phyloP scores from a whole-genome alignment of 1,284 basidiomycete genomes.

The Singerocomus inundabilis region DNA sequence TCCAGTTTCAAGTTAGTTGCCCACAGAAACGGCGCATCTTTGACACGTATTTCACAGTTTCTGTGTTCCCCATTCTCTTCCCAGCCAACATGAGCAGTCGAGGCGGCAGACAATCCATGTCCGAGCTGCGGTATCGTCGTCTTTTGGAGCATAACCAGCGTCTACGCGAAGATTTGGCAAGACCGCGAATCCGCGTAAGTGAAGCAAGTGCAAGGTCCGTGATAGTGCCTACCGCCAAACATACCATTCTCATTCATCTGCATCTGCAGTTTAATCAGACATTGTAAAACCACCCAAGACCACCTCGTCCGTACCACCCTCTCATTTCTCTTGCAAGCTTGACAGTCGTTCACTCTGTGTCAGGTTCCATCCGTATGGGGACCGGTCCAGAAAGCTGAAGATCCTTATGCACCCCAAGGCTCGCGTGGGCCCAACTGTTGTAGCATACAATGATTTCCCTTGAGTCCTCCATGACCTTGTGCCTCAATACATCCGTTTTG shows the following conservation, averaged over 20 bases:
- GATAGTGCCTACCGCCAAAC: conserved; percentile 1
- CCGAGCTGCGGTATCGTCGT: conserved; percentile 92
- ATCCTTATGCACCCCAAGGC: conserved; percentile 69
- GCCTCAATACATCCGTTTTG: background rate
- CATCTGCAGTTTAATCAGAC: conserved; percentile 75
- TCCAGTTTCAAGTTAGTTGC: conserved; percentile 8
- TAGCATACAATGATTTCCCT: conserved; percentile 29
- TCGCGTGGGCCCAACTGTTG: conserved; percentile 27
- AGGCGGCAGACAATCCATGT: conserved; percentile 83
- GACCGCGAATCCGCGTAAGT: conserved; percentile 86
- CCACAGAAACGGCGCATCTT: background rate
- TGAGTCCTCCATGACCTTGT: background rate
- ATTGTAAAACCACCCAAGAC: conserved; percentile 88
- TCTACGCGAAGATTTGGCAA: conserved; percentile 83
- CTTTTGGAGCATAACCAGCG: conserved; percentile 93
- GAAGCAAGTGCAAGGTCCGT: conserved; percentile 87
- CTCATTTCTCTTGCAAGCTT: background rate
- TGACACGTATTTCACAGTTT: conserved; percentile 9
- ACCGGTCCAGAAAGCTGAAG: conserved; percentile 76
- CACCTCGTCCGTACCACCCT: conserved; percentile 35
- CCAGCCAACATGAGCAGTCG: conserved; percentile 52
- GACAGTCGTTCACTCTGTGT: conserved; percentile 11
- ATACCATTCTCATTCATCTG: conserved; percentile 7
- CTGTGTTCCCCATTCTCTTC: conserved; percentile 3
- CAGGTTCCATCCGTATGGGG: conserved; percentile 92